Evolutionary conservation across 306 rosid species (phyloP), one percentile per base, ranked within the genome.

Genomic region (Elaeagnus macrophylla): DNA sequence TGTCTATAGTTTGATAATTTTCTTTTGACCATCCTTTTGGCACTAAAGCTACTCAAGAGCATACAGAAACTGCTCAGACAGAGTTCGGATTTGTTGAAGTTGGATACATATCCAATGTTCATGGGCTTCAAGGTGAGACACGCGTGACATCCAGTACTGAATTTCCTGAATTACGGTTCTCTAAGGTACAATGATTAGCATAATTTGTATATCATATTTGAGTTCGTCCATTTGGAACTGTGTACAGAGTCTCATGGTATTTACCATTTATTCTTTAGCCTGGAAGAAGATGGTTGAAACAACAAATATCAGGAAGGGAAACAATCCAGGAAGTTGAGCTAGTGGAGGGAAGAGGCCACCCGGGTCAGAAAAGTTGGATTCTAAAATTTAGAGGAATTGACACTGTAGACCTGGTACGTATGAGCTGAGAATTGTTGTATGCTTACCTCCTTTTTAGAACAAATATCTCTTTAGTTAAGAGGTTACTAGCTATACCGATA

Each of bases 251-350:
- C 41, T 39, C 9, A 42, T 59, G n/a, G 13, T 54, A n/a, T 18
- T 61, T 54, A 32, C 42, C 15, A 40, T 57, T 53, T 37, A 43
- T 65, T 36, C 53, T 15, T 68, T 18, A 90, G 96, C 95, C 95
- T 61, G 96, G 99, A 44, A 84, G 59, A 69, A 82, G 95, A 77
- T 91, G 95, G 95, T 61, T 87, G 77, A 84, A 72, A 75, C 91
- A 81, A 47, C 80, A 48, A 51, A 59, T 65, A 68, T 69, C 32
- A 25, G 84, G 89, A 25, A 75, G 40, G 51, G 93, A 91, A 65
- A 68, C 18, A 13, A 55, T 91, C 66, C 74, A 59, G 54, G 81
- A 86, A 66, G 72, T 91, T 62, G 87, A 84, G 64, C 79, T 91
- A 36, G 91, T 76, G 57, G 87, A 87, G 70, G 99, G 96, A 62